A percentile compares a stretch with the other conserved stretches of the same genome.
These are phyloP conservation scores for Penicillium sclerotiorum DNA, from an alignment of 2,329 filamentous ascomycete genomes.

Conservation along the genomic window DNA sequence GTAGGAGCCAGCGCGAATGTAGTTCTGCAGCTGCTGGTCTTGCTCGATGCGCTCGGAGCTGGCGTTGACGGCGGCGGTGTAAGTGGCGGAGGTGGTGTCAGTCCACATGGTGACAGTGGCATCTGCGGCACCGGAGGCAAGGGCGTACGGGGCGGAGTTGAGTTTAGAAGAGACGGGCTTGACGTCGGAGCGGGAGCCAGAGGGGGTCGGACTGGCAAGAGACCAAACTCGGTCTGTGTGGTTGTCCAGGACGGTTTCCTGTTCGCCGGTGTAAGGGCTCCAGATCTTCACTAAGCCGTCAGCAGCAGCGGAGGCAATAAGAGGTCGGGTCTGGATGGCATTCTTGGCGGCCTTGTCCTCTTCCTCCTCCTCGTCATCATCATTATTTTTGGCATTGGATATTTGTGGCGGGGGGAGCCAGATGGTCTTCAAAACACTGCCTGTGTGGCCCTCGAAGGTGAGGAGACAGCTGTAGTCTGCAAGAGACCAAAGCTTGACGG, in stretches of 20 bases:
- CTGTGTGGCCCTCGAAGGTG: constrained; percentile 94
- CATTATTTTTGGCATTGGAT: constrained; percentile 37
- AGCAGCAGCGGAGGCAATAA: constrained; percentile 80
- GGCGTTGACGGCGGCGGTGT: constrained; percentile 71
- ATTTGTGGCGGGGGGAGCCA: constrained; percentile 68
- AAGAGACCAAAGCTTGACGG: constrained; percentile 91
- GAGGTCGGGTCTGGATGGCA: constrained; percentile 38
- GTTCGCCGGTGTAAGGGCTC: constrained; percentile 83
- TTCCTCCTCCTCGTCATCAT: constrained; percentile 35
- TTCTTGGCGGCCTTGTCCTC: constrained; percentile 28
- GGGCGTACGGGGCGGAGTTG: constrained; percentile 58
- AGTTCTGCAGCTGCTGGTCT: constrained; percentile 91
- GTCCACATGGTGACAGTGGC: constrained; percentile 94
- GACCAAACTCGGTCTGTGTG: constrained; percentile 97
- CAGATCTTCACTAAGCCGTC: constrained; percentile 97
- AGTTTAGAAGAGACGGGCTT: constrained; percentile 34
- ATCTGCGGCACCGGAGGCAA: constrained; percentile 90
- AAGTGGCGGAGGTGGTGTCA: constrained; percentile 82
- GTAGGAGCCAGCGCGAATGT: constrained; percentile 84
- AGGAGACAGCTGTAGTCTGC: constrained; percentile 88
- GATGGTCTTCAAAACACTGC: constrained; percentile 89
- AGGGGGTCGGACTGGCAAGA: constrained; percentile 65
- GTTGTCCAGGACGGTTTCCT: constrained; percentile 89
- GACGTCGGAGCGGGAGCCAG: constrained; percentile 34
- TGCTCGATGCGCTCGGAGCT: constrained; percentile 84